Base-by-base conservation (phyloP, 179 eudicot genomes). In the Spinacia oleracea region DNA sequence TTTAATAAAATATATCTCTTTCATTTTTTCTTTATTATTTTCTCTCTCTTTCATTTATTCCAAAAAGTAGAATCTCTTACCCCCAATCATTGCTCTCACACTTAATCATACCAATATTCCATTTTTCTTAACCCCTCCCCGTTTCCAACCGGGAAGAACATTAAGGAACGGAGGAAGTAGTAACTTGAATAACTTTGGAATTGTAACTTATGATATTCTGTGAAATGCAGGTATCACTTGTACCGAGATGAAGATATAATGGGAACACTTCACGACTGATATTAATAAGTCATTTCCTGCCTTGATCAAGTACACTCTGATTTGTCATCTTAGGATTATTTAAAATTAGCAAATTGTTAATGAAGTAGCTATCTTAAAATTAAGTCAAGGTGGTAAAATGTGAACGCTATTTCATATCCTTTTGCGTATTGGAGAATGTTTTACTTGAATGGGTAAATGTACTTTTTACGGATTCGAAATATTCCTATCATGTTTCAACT, bases 171-270 rank as follows among this genome's bases (percentile, higher is more conserved):
- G n/a, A n/a, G n/a, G n/a, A 64, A 32, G 4, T 43, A 42, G 29
- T 6, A 23, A 16, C 11, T 65, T 15, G 21, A 32, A n/a, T n/a
- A 12, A 16, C 38, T 9, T 45, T 12, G 35, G 31, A 25, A 10
- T 45, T 5, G 15, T 51, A 21, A 50, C 18, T 29, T 48, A 70
- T 70, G 48, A 62, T 50, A 5, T 35, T n/a, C 51, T 40, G 18
- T 73, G 53, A 8, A 64, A 67, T 84, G 81, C 91, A 92, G 97
- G 91, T 91, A 71, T 78, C 92, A 91, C 82, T 89, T 92, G 84
- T 92, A 82, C 77, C 91, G 90, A 8, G 97, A 92, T 66, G 94
- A 92, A 12, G 97, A 92, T 81, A 91, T 92, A 35, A 78, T 91
- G 82, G 94, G 97, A 74, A 92, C 90, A 1, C 79, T 92, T 79